Conservation (phyloP, 441 rosid genomes). For the Adansonia gregorii region DNA sequence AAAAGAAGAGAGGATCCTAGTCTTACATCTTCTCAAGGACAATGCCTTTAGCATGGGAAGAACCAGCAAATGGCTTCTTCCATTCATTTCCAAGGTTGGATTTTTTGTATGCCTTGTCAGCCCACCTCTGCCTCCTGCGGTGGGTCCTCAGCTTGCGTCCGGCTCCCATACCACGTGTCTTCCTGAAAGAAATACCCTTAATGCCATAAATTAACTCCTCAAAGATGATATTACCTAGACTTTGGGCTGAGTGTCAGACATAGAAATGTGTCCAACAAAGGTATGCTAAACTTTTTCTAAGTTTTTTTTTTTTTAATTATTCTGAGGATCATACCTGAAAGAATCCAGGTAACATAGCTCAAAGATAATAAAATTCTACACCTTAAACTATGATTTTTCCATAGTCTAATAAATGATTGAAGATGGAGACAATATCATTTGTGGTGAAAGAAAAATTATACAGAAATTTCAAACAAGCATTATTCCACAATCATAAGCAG, state of each 20-base stretch:
- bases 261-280: too few relatives aligned
- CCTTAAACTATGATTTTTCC: not conserved
- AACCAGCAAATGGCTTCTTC: slow-evolving; percentile 65
- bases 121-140: slow-evolving; percentile 55
- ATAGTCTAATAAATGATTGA: not conserved
- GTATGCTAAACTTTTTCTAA: too few relatives aligned
- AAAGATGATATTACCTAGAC: not conserved
- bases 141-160: slow-evolving; percentile 54
- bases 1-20: not conserved
- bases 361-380: not conserved
- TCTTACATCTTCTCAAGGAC: slow-evolving; percentile 59
- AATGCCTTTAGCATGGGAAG: slow-evolving; percentile 64
- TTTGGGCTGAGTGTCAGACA: too few relatives aligned
- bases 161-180: slow-evolving; percentile 69
- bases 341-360: too few relatives aligned
- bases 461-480: not conserved
- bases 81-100: slow-evolving; percentile 55
- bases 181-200: slow-evolving; percentile 31
- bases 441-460: not conserved
- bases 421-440: not conserved
- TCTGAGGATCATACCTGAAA: too few relatives aligned
- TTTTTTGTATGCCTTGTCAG: slow-evolving; percentile 56
- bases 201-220: not conserved
- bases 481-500: not conserved
- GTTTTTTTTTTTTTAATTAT: too few relatives aligned